Percentiles rank a stretch among this genome's conserved stretches.
Evolutionary conservation across 2,329 filamentous ascomycete species (phyloP).

Genomic region (Eurotiales sp.): DNA sequence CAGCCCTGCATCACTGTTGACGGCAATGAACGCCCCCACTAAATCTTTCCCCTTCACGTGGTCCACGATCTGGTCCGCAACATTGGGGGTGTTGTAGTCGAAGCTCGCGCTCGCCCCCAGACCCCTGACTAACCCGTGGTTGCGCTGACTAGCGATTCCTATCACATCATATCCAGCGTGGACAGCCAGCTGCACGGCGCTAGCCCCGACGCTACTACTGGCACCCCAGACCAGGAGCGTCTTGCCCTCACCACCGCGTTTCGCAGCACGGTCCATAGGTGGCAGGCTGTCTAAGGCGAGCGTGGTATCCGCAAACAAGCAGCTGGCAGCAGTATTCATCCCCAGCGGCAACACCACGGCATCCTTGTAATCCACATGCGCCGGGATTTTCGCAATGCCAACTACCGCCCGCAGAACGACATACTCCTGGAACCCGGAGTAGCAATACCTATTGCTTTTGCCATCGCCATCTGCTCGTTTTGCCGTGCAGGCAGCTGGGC

Average conservation of each 20-base stretch:
- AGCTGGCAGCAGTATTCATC: conserved; percentile 20
- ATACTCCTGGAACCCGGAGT: conserved; percentile 25
- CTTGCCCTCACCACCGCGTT: neutral
- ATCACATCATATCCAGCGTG: conserved; percentile 40
- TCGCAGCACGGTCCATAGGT: neutral
- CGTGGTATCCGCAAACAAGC: conserved; percentile 21
- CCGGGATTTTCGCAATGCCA: conserved; percentile 20
- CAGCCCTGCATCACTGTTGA: neutral
- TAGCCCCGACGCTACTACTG: conserved; percentile 41
- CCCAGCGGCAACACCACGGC: conserved; percentile 26
- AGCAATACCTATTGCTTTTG: conserved; percentile 8
- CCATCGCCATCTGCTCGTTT: conserved; percentile 18
- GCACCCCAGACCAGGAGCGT: conserved; percentile 49
- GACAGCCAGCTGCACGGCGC: conserved; percentile 41
- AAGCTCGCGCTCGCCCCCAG: conserved; percentile 43
- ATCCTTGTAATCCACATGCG: conserved; percentile 20
- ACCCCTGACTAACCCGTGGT: conserved; percentile 39
- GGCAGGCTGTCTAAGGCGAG: conserved; percentile 6
- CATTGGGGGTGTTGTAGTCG: conserved; percentile 33
- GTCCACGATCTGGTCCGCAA: neutral
- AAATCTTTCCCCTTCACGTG: neutral
- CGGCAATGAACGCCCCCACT: neutral
- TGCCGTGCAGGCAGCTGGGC: conserved; percentile 11
- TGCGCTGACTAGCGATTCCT: conserved; percentile 34
- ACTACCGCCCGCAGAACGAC: conserved; percentile 17